These are phyloP conservation scores for Vanilla planifolia DNA, from an alignment of 106 monocot genomes.

Conservation along the genomic window DNA sequence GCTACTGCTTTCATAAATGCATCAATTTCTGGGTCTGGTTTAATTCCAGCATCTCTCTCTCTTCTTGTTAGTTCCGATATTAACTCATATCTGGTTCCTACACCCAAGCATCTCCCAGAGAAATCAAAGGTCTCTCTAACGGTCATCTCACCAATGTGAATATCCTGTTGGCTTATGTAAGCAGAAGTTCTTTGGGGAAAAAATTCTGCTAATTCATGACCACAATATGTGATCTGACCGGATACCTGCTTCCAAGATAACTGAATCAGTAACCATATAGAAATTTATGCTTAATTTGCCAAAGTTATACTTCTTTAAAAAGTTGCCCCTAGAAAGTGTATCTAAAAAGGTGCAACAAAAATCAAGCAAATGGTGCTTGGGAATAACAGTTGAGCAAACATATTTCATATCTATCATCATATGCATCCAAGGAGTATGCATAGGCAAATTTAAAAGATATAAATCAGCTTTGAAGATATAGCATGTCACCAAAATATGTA, in stretches of 20 bases:
- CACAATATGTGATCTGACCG: slow-evolving; percentile 79
- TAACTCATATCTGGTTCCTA: slow-evolving; percentile 71
- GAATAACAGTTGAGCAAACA: no score
- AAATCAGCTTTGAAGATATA: no score
- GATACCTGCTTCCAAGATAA: slow-evolving; percentile 30
- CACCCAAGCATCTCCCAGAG: slow-evolving; percentile 68
- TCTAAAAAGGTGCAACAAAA: no score
- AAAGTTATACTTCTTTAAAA: no score
- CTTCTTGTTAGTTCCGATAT: slow-evolving; percentile 67
- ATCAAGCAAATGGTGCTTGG: no score
- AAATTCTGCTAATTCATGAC: slow-evolving; percentile 73
- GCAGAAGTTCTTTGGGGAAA: slow-evolving; percentile 73
- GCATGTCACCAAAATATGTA: no score
- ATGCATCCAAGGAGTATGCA: no score
- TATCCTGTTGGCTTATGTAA: slow-evolving; percentile 88
- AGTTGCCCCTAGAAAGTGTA: no score
- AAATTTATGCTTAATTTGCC: no score
- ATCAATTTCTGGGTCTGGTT: slow-evolving; percentile 86
- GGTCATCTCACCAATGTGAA: slow-evolving; percentile 84
- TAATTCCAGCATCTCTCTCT: slow-evolving; percentile 71
- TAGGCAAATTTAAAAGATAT: no score
- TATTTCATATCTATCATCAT: no score
- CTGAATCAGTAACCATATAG: neutral
- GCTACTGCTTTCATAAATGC: slow-evolving; percentile 79
- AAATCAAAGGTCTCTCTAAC: slow-evolving; percentile 88